A percentile compares a stretch with the other conserved stretches of the same genome.
Evolutionary conservation across 2,329 filamentous ascomycete species (phyloP).

Genomic region (Cercospora zeina): DNA sequence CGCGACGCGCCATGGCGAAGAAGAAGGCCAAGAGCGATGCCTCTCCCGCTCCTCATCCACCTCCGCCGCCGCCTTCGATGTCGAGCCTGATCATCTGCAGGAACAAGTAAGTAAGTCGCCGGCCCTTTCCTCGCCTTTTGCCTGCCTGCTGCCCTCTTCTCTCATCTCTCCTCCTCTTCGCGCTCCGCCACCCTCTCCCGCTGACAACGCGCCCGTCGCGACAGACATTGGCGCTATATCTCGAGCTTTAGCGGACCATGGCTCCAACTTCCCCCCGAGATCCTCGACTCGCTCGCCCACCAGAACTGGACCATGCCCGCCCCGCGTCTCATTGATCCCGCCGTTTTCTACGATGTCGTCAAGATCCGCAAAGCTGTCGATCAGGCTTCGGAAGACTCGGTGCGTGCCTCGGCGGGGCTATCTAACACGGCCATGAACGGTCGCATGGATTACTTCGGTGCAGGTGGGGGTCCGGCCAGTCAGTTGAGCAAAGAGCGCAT

Average conservation of each 20-base stretch:
- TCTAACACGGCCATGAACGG: conserved; percentile 65
- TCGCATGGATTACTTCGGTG: conserved; percentile 47
- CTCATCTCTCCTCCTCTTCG: background rate
- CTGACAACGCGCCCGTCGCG: background rate
- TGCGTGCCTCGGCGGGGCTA: conserved; percentile 73
- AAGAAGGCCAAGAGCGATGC: conserved; percentile 34
- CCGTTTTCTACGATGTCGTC: conserved; percentile 78
- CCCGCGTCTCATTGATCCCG: conserved; percentile 75
- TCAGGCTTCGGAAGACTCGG: conserved; percentile 74
- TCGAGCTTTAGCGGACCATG: conserved; percentile 81
- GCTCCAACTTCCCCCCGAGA: conserved; percentile 75
- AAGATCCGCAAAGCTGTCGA: conserved; percentile 80
- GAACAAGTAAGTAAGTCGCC: conserved; percentile 61
- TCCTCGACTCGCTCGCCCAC: conserved; percentile 75
- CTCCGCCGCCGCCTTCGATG: conserved; percentile 38
- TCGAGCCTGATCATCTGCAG: conserved; percentile 63
- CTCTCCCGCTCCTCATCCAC: conserved; percentile 5
- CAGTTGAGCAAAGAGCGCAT: conserved; percentile 74
- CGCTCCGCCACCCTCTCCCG: background rate
- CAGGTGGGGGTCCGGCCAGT: conserved; percentile 55
- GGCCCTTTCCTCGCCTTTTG: conserved; percentile 15
- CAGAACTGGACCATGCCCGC: conserved; percentile 76
- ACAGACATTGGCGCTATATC: conserved; percentile 81
- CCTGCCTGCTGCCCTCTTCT: background rate
- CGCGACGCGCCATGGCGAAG: conserved; percentile 35